Percentiles rank a stretch among this genome's conserved stretches.
These are phyloP conservation scores for Cucumis melo DNA, from an alignment of 306 rosid genomes.

Conservation along the genomic window DNA sequence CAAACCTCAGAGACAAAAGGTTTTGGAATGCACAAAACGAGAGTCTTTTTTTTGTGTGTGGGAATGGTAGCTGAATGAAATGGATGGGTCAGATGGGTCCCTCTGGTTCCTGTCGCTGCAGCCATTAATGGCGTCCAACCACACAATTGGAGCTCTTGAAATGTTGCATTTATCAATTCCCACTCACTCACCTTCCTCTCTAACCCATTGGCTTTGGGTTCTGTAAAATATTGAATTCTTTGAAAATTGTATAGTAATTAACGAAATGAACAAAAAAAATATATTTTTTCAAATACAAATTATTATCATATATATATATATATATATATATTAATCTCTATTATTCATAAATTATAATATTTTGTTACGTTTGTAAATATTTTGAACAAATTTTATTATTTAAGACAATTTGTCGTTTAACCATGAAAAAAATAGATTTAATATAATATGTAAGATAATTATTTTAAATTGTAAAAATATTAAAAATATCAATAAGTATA, in stretches of 20 bases:
- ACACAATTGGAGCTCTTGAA: background rate
- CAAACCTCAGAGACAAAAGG: background rate
- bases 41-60: background rate
- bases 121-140: slow-evolving; percentile 6
- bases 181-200: background rate
- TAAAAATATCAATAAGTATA: too few relatives aligned
- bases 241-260: background rate
- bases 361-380: too few relatives aligned
- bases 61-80: slow-evolving; percentile 3
- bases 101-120: background rate
- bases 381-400: too few relatives aligned
- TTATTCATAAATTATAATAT: too few relatives aligned
- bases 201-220: background rate
- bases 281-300: too few relatives aligned
- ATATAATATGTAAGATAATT: too few relatives aligned
- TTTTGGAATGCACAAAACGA: background rate
- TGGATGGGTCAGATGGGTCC: background rate
- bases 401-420: too few relatives aligned
- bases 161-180: background rate
- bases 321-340: too few relatives aligned
- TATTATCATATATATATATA: too few relatives aligned
- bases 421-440: too few relatives aligned
- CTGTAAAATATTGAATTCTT: background rate
- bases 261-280: too few relatives aligned
- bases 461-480: too few relatives aligned